Evolutionary conservation across 352 stramenopile species (phyloP).

Genomic region (Peronosclerospora sorghi): DNA sequence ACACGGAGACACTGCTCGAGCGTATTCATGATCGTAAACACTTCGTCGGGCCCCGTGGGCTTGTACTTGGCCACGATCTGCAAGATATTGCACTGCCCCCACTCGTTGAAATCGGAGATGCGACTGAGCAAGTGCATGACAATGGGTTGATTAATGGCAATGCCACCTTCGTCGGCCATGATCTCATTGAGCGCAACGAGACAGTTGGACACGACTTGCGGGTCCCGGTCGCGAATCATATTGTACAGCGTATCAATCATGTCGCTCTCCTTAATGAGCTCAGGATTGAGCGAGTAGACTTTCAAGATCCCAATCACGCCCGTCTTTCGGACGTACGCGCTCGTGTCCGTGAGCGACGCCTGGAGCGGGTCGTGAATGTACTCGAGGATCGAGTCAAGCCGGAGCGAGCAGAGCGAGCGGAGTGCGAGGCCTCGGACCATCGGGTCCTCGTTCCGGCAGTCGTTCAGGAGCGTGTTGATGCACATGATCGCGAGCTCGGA

Average conservation of each 20-base stretch:
- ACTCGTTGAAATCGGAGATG: slow-evolving; percentile 99
- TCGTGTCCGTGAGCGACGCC: slow-evolving; percentile 89
- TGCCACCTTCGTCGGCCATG: slow-evolving; percentile 92
- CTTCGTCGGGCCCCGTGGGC: slow-evolving; percentile 89
- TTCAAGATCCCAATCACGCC: slow-evolving; percentile 99
- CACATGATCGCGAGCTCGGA: slow-evolving; percentile 99
- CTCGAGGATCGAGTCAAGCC: slow-evolving; percentile 96
- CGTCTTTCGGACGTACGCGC: slow-evolving; percentile 98
- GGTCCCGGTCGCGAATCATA: slow-evolving; percentile 97
- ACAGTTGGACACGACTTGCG: slow-evolving; percentile 95
- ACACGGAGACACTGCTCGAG: slow-evolving; percentile 92
- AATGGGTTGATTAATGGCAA: slow-evolving; percentile 95
- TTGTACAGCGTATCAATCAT: slow-evolving; percentile 98
- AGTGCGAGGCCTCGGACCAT: slow-evolving; percentile 97
- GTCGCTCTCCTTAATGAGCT: slow-evolving; percentile 87
- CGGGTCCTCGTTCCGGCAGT: slow-evolving; percentile 97
- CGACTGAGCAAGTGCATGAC: slow-evolving; percentile 96
- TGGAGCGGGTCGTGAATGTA: slow-evolving; percentile 94
- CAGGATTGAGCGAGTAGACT: slow-evolving; percentile 87
- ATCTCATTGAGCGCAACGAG: slow-evolving; percentile 98
- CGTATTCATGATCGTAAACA: slow-evolving; percentile 98
- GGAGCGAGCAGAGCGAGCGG: slow-evolving; percentile 92
- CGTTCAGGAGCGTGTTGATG: slow-evolving; percentile 99
- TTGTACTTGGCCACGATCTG: slow-evolving; percentile 92
- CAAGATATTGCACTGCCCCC: slow-evolving; percentile 95